Evolutionary conservation across 495 filamentous ascomycete species (phyloP), one percentile per base, ranked within the genome.

Genomic region (Daldinia concentrica): DNA sequence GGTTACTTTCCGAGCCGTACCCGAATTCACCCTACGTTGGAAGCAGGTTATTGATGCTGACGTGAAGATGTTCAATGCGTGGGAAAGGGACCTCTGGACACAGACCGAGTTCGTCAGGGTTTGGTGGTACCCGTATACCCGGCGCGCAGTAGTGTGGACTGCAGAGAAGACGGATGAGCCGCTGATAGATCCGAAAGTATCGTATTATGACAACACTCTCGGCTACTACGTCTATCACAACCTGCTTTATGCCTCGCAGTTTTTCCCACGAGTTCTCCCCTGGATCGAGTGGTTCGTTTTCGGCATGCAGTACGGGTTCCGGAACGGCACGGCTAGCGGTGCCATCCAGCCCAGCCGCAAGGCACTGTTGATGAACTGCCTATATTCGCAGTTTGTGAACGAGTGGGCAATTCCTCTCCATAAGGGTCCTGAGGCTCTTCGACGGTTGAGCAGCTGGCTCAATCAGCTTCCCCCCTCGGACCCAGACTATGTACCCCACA

Each of bases 111-210:
- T 94, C 75, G 92, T 94, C 43, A 88, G 95, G 26, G 91, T 97
- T 45, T 99, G 95, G 95, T 99, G 95, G 95, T 87, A 97, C 78
- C 95, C 95, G 1, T 97, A 99, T 82, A 91, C 90, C 79, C 87
- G 91, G 57, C 85, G 91, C 29, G 92, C 91, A 17, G 91, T 97
- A 66, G 88, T 95, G 17, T 99, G 95, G 95, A 87, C 86, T 30
- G 95, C 94, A 5, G 75, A 89, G 89, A 90, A 90, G 68, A 92
- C 92, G 0, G 83, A 87, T 24, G 76, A 82, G 17, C 65, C 75
- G 41, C 77, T 79, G 50, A 59, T 62, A 39, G 76, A 79, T 17
- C 85, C 83, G 2, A 76, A 74, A 0, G 75, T 58, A 55, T 91
- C 85, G 54, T 97, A 92, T 82, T 98, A 95, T 78, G 93, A 91